Conservation (phyloP, 177 flowering plant species). For the Vitis hybrid region DNA sequence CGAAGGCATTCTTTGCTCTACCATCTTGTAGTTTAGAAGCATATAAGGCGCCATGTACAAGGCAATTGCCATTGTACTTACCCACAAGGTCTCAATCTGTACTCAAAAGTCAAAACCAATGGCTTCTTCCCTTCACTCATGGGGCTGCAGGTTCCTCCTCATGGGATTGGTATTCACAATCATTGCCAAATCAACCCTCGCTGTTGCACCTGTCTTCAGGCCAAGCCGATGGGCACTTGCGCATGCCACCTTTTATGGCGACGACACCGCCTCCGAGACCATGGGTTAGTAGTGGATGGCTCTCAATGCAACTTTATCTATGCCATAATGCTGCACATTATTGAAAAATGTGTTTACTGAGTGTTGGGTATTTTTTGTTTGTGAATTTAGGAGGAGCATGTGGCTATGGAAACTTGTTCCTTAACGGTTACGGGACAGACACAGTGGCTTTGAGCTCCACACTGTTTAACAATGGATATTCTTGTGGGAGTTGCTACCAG, state of each 20-base stretch:
- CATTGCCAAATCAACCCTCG: slow-evolving; percentile 6
- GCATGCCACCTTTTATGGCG: slow-evolving; percentile 91
- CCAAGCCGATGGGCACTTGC: slow-evolving; percentile 56
- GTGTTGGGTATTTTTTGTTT: background rate
- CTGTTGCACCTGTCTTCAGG: slow-evolving; percentile 18
- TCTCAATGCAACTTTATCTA: no score
- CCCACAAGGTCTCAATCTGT: background rate
- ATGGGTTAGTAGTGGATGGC: slow-evolving; percentile 47
- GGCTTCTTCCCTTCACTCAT: slow-evolving; percentile 14
- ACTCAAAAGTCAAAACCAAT: background rate
- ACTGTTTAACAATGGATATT: slow-evolving; percentile 71
- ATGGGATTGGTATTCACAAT: slow-evolving; percentile 7
- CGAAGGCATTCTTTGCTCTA: slow-evolving; percentile 17
- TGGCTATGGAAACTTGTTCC: slow-evolving; percentile 76
- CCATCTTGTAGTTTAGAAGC: background rate
- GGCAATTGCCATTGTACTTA: background rate
- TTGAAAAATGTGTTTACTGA: background rate
- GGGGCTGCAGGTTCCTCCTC: slow-evolving; percentile 22
- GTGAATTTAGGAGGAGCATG: slow-evolving; percentile 71
- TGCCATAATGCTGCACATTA: background rate
- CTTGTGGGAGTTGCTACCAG: slow-evolving; percentile 84
- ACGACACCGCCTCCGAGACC: slow-evolving; percentile 74
- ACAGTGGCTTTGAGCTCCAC: slow-evolving; percentile 84
- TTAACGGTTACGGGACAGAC: slow-evolving; percentile 66
- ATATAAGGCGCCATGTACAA: slow-evolving; percentile 14